Evolutionary conservation across 2,329 filamentous ascomycete species (phyloP).

Genomic region (Tolypocladium guangdongense): DNA sequence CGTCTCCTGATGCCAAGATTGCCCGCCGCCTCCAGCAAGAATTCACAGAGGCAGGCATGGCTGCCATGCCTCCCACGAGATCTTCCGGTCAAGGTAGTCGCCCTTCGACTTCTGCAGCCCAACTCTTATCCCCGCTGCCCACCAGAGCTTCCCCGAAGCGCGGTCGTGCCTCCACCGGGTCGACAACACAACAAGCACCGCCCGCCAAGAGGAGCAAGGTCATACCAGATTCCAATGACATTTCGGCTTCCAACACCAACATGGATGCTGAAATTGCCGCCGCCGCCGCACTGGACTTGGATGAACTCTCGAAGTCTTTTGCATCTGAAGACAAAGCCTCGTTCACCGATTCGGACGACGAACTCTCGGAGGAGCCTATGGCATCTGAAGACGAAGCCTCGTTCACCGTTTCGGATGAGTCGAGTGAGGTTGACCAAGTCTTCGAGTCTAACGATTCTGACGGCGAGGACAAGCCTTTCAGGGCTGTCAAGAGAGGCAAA

Average conservation of each 20-base stretch:
- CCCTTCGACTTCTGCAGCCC: neutral
- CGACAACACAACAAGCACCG: conserved; percentile 8
- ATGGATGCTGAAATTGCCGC: conserved; percentile 21
- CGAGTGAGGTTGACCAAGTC: conserved; percentile 6
- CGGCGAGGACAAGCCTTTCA: conserved; percentile 19
- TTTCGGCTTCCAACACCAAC: conserved; percentile 12
- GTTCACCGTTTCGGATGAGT: conserved; percentile 7
- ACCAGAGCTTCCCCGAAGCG: conserved; percentile 12
- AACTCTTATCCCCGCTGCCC: conserved; percentile 3
- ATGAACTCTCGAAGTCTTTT: conserved; percentile 4
- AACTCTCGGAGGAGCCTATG: conserved; percentile 4
- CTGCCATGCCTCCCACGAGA: conserved; percentile 1
- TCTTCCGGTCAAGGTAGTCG: conserved; percentile 1
- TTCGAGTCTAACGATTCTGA: conserved; percentile 10
- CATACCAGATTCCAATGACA: conserved; percentile 19
- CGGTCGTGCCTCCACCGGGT: conserved; percentile 11
- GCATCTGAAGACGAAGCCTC: conserved; percentile 7
- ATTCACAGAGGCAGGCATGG: conserved; percentile 8
- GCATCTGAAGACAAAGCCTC: conserved; percentile 7
- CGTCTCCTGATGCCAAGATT: conserved; percentile 15
- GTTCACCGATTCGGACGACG: conserved; percentile 8
- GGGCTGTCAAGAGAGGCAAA: conserved; percentile 9
- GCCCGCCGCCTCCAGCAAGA: conserved; percentile 25
- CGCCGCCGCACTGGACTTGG: conserved; percentile 9
- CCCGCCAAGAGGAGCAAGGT: conserved; percentile 18